Evolutionary conservation across 306 rosid species (phyloP).

Genomic region (Gynostemma pentaphyllum): DNA sequence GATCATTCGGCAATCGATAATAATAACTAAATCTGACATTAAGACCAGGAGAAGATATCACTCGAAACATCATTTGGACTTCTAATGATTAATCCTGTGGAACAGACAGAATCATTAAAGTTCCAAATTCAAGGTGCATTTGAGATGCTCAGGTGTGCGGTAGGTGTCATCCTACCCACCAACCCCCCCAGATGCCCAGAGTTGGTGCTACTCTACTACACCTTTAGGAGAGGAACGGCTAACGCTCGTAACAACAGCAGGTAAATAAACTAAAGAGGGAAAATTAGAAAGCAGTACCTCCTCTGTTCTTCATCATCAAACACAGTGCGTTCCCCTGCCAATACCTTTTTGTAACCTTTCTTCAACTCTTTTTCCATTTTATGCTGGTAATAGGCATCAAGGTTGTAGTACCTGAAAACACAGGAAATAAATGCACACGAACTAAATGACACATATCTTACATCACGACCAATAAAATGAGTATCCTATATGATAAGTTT

Average conservation of each 20-base stretch:
- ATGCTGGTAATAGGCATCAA: conserved; percentile 60
- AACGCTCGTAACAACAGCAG: background rate
- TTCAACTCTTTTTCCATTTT: conserved; percentile 58
- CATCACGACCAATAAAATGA: background rate
- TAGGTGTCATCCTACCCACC: too few relatives aligned
- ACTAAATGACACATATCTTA: background rate
- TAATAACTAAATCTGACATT: background rate
- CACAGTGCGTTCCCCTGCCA: conserved; percentile 52
- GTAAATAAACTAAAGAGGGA: conserved; percentile 7
- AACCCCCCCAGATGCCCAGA: too few relatives aligned
- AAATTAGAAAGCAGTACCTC: conserved; percentile 35
- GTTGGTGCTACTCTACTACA: too few relatives aligned
- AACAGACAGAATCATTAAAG: background rate
- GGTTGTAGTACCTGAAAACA: conserved; percentile 71
- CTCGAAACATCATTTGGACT: background rate
- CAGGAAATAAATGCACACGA: background rate
- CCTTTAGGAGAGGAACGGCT: background rate
- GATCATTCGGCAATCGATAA: too few relatives aligned
- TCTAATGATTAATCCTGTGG: background rate
- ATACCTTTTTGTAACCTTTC: conserved; percentile 50
- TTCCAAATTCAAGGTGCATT: background rate
- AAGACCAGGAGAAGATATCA: background rate
- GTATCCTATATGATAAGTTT: background rate
- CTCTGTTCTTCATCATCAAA: conserved; percentile 93
- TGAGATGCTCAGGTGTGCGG: too few relatives aligned